These are phyloP conservation scores for Hypoxylon sp. DNA, from an alignment of 2,329 filamentous ascomycete genomes.

Conservation along the genomic window DNA sequence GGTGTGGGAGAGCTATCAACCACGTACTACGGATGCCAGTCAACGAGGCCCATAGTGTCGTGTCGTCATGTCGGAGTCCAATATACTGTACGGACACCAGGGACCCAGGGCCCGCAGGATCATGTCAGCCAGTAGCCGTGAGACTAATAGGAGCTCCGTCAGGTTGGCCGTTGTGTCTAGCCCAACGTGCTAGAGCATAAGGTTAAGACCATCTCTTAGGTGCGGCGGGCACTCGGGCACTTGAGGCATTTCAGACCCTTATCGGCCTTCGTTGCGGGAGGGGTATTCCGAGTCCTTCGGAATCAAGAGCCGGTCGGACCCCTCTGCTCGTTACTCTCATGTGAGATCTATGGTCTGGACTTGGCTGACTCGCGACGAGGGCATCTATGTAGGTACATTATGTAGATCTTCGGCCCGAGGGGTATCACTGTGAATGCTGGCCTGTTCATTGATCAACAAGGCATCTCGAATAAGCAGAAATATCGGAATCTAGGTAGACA, in stretches of 20 bases:
- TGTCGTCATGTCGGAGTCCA: not conserved
- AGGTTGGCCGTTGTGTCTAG: not conserved
- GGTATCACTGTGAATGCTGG: too few relatives aligned
- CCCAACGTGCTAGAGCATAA: not conserved
- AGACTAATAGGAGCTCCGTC: not conserved
- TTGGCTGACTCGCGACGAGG: not conserved
- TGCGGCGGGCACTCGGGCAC: too few relatives aligned
- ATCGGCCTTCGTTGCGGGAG: too few relatives aligned
- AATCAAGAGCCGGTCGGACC: too few relatives aligned
- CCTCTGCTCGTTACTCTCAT: too few relatives aligned
- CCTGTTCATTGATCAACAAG: too few relatives aligned
- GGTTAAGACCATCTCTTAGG: not conserved
- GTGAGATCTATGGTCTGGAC: not conserved
- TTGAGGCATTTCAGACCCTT: not conserved
- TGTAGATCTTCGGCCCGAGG: too few relatives aligned
- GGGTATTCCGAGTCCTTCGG: not conserved
- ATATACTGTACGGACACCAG: too few relatives aligned
- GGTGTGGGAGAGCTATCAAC: conserved; percentile 1
- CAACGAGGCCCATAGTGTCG: not conserved
- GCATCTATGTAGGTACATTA: too few relatives aligned
- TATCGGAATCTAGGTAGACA: too few relatives aligned
- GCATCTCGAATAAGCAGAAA: too few relatives aligned
- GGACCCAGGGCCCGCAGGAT: too few relatives aligned
- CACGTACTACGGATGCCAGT: not conserved
- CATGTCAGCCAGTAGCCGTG: not conserved